Percentiles rank a stretch among this genome's conserved stretches.
These are phyloP conservation scores for Acanthamoeba triangularis DNA, from an alignment of 208 protist genomes.

Conservation along the genomic window DNA sequence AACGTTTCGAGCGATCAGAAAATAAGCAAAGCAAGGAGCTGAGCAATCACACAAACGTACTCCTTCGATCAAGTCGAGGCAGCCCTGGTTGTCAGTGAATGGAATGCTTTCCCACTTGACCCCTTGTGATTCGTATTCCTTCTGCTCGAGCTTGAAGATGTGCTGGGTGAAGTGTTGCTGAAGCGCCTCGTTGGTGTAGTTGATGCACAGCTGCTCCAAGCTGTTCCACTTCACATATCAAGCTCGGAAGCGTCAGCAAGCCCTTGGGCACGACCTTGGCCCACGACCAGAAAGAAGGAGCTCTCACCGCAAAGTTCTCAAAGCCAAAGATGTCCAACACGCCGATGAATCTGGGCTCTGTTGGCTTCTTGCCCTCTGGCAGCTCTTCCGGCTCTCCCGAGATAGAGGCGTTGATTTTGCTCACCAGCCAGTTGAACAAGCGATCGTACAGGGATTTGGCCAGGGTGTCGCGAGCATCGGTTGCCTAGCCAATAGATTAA, in stretches of 20 bases:
- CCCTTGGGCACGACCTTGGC: too few relatives aligned
- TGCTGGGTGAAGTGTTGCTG: slow-evolving; percentile 92
- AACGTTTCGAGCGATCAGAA: background rate
- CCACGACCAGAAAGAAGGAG: background rate
- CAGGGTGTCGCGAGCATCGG: slow-evolving; percentile 90
- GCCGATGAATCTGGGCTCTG: slow-evolving; percentile 78
- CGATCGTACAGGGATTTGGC: slow-evolving; percentile 88
- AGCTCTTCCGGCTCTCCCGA: background rate
- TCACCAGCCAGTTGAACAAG: slow-evolving; percentile 86
- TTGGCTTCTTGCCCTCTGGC: background rate
- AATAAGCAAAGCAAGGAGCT: background rate
- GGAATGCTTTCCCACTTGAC: slow-evolving; percentile 84
- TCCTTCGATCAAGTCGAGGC: slow-evolving; percentile 86
- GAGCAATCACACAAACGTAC: slow-evolving; percentile 69
- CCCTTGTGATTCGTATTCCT: slow-evolving; percentile 85
- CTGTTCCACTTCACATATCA: slow-evolving; percentile 94
- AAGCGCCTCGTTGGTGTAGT: slow-evolving; percentile 92
- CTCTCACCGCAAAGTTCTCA: slow-evolving; percentile 92
- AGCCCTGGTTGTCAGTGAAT: slow-evolving; percentile 86
- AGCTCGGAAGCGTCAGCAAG: slow-evolving; percentile 79
- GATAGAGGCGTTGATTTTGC: slow-evolving; percentile 47
- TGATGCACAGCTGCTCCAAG: slow-evolving; percentile 96
- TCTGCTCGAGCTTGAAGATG: slow-evolving; percentile 91
- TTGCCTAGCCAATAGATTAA: slow-evolving; percentile 85
- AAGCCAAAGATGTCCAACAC: slow-evolving; percentile 87